Evolutionary conservation across 306 rosid species (phyloP).

Genomic region (Fagus sylvatica): DNA sequence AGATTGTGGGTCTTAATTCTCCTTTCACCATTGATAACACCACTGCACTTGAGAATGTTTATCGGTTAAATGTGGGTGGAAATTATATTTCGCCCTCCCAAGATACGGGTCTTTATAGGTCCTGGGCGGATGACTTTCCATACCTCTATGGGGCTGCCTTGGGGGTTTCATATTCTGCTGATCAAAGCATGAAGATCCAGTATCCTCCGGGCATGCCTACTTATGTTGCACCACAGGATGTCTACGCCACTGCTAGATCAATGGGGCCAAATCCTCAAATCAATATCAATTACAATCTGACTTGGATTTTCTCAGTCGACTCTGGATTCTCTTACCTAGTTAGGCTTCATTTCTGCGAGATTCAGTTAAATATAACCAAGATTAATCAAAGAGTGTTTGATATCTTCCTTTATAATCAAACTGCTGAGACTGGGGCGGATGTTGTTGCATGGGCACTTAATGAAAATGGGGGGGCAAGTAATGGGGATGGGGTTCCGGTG

Average conservation of each 20-base stretch:
- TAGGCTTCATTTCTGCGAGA: conserved; percentile 93
- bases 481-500: conserved; percentile 57
- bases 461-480: too few species aligned
- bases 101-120: conserved; percentile 84
- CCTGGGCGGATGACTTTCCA: conserved; percentile 67
- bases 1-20: conserved; percentile 48
- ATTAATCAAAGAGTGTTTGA: conserved; percentile 67
- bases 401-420: conserved; percentile 66
- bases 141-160: conserved; percentile 60
- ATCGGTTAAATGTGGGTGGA: conserved; percentile 86
- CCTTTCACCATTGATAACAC: conserved; percentile 46
- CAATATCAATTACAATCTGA: conserved; percentile 72
- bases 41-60: conserved; percentile 75
- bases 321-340: conserved; percentile 83
- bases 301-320: conserved; percentile 80
- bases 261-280: conserved; percentile 70
- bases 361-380: conserved; percentile 34
- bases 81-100: conserved; percentile 69
- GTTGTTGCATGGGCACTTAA: conserved; percentile 45
- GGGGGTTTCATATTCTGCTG: conserved; percentile 62
- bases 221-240: conserved; percentile 68
- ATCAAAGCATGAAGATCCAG: conserved; percentile 41
- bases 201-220: conserved; percentile 46
- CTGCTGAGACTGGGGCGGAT: conserved; percentile 56
- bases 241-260: conserved; percentile 78